Conservation (phyloP, 495 filamentous ascomycete species). For the Neurospora sp. region DNA sequence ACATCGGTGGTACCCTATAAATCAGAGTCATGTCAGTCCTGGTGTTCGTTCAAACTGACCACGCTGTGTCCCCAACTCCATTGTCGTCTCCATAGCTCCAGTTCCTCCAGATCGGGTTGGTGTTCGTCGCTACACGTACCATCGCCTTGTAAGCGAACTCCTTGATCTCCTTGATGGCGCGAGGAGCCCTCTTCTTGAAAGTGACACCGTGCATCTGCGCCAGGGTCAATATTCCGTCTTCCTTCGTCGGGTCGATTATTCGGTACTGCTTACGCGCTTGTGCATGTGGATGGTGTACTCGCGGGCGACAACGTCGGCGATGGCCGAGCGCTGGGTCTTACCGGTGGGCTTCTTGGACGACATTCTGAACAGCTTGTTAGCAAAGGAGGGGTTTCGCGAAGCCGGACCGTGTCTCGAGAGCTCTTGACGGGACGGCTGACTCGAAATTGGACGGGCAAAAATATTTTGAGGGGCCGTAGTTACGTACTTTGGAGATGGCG, state of each 20-base stretch:
- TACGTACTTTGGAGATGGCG: conserved; percentile 25
- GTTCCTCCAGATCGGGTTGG: conserved; percentile 3
- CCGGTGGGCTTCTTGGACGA: conserved; percentile 58
- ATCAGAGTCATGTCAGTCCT: conserved; percentile 15
- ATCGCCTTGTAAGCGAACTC: conserved; percentile 84
- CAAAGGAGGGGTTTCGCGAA: not conserved
- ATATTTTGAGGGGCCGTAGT: conserved; percentile 1
- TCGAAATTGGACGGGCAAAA: not conserved
- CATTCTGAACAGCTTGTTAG: conserved; percentile 39
- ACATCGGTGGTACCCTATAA: conserved; percentile 89
- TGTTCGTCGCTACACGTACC: conserved; percentile 50
- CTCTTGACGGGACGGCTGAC: not conserved
- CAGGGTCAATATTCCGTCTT: not conserved
- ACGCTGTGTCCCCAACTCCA: not conserved
- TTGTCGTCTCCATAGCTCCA: not conserved
- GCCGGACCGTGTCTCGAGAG: not conserved
- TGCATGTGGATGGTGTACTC: conserved; percentile 99
- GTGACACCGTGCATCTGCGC: conserved; percentile 81
- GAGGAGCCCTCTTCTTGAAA: conserved; percentile 99
- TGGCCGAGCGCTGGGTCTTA: conserved; percentile 81
- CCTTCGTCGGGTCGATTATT: not conserved
- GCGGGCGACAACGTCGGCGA: conserved; percentile 94
- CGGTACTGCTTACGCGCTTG: conserved; percentile 76
- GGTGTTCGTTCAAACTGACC: not conserved
- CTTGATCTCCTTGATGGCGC: conserved; percentile 98